Base-by-base conservation (phyloP, 2,329 filamentous ascomycete genomes). In the Thielaviopsis ethacetica region DNA sequence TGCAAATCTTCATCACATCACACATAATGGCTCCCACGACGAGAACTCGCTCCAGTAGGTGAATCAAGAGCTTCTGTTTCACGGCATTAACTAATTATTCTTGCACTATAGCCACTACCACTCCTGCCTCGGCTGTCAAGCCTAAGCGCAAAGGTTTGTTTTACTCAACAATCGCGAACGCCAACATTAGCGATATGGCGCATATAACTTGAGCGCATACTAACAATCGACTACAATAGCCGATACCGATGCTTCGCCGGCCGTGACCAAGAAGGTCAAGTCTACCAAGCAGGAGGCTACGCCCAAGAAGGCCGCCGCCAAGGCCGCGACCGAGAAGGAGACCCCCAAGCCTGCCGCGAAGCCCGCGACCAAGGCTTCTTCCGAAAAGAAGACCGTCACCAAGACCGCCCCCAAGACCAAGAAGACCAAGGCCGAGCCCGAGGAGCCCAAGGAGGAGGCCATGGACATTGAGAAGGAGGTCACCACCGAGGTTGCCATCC, bases 181-280 rank as follows among this genome's bases (percentile, higher is more conserved):
- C 22, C n/a, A 4, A 38, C 19, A 9, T 21, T 13, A 49, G 26
- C 55, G 41, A 51, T 21, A 2, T 21, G 22, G 53, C 55, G 47
- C 19, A 41, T 59, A 30, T 59, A 60, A 49, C 62, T 57, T 53
- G 9, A 44, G n/a, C 15, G 44, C 47, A 58, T 59, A 50, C 67
- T 72, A 63, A 72, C 55, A 22, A 49, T 17, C 54, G 56, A 1
- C 5, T 30, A 19, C 24, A 26, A 27, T 59, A 74, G 73, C 74
- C n/a, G 64, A 69, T 62, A 74, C 75, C 34, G 73, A 76, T 65
- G 66, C 70, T n/a, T 74, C 72, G 5, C 72, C 73, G 52, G 68
- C 73, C 58, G 69, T 70, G 19, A 57, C 68, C 56, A 76, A 76
- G 68, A 76, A 76, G 67, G 66, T 73, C 58, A 77, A 75, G 64